phyloP scores from a whole-genome alignment of 768 basidiomycete genomes.

The Calvatia gigantea region DNA sequence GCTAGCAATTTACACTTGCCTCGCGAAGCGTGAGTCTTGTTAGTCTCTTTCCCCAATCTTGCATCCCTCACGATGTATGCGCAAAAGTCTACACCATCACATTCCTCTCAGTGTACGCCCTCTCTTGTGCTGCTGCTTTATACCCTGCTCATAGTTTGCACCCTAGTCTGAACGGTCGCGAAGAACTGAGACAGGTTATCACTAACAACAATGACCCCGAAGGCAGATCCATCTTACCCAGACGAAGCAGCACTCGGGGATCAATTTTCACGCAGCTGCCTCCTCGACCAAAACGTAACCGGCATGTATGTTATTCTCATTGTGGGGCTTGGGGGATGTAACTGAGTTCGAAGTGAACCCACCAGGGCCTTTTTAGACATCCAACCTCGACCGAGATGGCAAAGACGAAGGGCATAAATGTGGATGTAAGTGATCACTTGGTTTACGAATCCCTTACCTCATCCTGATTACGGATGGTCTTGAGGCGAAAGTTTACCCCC shows the following conservation, averaged over 20 bases:
- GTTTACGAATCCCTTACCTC: too few species aligned
- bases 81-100: not conserved
- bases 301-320: too few species aligned
- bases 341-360: too few species aligned
- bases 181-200: not conserved
- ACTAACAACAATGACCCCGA: not conserved
- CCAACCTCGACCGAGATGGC: too few species aligned
- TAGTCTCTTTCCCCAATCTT: not conserved
- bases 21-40: not conserved
- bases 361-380: too few species aligned
- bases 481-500: too few species aligned
- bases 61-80: not conserved
- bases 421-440: too few species aligned
- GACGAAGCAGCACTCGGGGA: not conserved
- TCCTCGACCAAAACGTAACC: too few species aligned
- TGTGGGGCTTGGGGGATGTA: too few species aligned
- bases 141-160: not conserved
- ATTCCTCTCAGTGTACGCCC: not conserved
- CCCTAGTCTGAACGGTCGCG: not conserved
- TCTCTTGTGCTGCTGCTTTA: not conserved
- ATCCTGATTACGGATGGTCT: too few species aligned
- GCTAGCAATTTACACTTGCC: conserved; percentile 5
- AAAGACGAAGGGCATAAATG: too few species aligned
- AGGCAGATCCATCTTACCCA: not conserved
- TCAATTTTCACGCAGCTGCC: not conserved